phyloP scores from a whole-genome alignment of 345 rosid species.

The Bretschneidera sinensis region DNA sequence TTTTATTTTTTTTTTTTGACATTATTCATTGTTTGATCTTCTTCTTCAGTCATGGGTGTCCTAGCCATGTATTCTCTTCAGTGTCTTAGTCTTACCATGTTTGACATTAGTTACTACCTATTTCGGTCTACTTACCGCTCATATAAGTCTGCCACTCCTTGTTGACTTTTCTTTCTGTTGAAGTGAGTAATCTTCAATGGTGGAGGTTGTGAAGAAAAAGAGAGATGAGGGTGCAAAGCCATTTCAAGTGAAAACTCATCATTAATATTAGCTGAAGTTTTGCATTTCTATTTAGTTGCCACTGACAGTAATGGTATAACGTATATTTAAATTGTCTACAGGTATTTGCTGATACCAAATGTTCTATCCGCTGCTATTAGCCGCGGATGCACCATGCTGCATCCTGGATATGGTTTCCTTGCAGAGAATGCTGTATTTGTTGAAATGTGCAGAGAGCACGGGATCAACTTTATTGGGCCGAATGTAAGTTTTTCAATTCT shows the following conservation, averaged over 20 bases:
- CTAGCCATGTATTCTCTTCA: background rate
- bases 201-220: too few species aligned
- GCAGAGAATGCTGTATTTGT: conserved; percentile 95
- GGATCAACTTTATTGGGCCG: conserved; percentile 96
- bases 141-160: background rate
- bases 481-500: conserved; percentile 47
- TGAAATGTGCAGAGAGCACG: conserved; percentile 94
- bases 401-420: conserved; percentile 99
- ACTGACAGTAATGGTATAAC: background rate
- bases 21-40: background rate
- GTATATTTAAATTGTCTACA: conserved; percentile 23
- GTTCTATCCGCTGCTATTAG: conserved; percentile 92
- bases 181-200: background rate
- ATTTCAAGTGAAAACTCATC: background rate
- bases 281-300: background rate
- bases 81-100: background rate
- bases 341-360: conserved; percentile 82
- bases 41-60: background rate
- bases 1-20: too few species aligned
- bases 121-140: background rate
- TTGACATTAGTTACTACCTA: background rate
- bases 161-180: background rate
- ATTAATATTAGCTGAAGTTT: background rate
- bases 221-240: background rate
- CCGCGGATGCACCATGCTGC: conserved; percentile 89